Conservation (phyloP, 192 early-diverging fungal species). For the Pilobolus umbonatus region DNA sequence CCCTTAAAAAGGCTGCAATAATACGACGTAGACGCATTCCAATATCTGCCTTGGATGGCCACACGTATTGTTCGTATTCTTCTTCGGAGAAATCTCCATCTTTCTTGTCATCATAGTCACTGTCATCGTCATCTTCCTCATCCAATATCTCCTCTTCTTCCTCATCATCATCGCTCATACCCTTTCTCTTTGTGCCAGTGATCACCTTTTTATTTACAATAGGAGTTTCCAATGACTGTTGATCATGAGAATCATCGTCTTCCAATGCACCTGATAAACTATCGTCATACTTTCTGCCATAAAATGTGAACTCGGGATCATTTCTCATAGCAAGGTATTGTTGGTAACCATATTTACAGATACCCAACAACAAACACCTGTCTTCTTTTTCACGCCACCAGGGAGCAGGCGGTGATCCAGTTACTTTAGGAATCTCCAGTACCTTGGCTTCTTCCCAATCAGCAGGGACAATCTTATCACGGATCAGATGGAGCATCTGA, state of each 20-base stretch:
- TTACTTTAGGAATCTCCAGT: slow-evolving; percentile 62
- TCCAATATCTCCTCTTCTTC: slow-evolving; percentile 9
- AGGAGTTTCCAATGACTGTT: not conserved
- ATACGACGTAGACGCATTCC: slow-evolving; percentile 55
- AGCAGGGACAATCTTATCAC: slow-evolving; percentile 61
- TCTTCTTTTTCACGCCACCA: slow-evolving; percentile 81
- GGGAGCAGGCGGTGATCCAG: slow-evolving; percentile 48
- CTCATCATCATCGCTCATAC: too few species aligned
- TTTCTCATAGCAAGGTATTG: slow-evolving; percentile 46
- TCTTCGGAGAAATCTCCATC: slow-evolving; percentile 22
- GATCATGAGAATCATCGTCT: slow-evolving; percentile 27
- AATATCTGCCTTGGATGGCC: slow-evolving; percentile 60
- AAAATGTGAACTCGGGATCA: slow-evolving; percentile 49
- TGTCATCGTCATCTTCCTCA: slow-evolving; percentile 26
- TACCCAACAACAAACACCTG: slow-evolving; percentile 72
- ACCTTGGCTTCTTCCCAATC: slow-evolving; percentile 56
- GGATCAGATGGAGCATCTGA: slow-evolving; percentile 71
- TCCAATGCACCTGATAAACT: slow-evolving; percentile 31
- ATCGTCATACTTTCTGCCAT: slow-evolving; percentile 49
- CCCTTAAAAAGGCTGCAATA: slow-evolving; percentile 50
- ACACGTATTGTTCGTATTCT: slow-evolving; percentile 28
- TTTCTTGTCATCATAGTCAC: slow-evolving; percentile 32
- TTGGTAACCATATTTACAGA: slow-evolving; percentile 76
- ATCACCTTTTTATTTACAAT: not conserved
- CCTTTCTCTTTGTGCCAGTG: not conserved